Base-by-base conservation (phyloP, 2,329 filamentous ascomycete species). In the Diplodia intermedia region DNA sequence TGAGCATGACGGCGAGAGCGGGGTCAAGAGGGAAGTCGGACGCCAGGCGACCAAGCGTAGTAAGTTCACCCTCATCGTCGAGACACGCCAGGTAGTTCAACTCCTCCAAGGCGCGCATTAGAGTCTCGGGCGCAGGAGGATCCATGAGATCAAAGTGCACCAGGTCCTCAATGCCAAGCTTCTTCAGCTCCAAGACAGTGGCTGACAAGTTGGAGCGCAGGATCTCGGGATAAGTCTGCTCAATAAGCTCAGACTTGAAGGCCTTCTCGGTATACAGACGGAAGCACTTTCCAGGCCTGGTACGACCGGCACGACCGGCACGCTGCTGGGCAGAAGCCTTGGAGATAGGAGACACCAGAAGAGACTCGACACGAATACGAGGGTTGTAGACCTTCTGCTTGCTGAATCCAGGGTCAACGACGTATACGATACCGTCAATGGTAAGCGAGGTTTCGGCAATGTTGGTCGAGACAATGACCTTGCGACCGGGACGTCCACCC, bases 341-440 rank as follows among this genome's bases (percentile, higher is more conserved):
- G 69, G 94, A 98, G 73, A 99, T 98, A 26, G 95, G 94, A 3
- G 95, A 97, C 5, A 99, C 94, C n/a, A 99, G 85, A 8, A 99
- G 86, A 0, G 95, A 98, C 81, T 99, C 95, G 71, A 99, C 94
- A 79, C 95, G 90, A 74, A 97, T 96, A 70, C 95, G 90, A 26
- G 95, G 94, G 80, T 99, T 98, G 85, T 98, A 99, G 71, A 98
- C 95, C 82, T 98, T 99, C 77, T 99, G 95, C 83, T 99, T 99
- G 83, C 93, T 97, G 84, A 99, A 99, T 43, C 95, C 95, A 2
- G 95, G 94, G 76, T 99, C 95, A n/a, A 99, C 94, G 40, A 99
- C 95, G 76, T 97, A 99, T 43, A 99, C 95, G 71, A 99, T 99
- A 78, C 95, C 95, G 77, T 99, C 95, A 70, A 99, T 99, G 56